phyloP scores from a whole-genome alignment of 192 early-diverging fungal genomes.

The Coemansia sp. region DNA sequence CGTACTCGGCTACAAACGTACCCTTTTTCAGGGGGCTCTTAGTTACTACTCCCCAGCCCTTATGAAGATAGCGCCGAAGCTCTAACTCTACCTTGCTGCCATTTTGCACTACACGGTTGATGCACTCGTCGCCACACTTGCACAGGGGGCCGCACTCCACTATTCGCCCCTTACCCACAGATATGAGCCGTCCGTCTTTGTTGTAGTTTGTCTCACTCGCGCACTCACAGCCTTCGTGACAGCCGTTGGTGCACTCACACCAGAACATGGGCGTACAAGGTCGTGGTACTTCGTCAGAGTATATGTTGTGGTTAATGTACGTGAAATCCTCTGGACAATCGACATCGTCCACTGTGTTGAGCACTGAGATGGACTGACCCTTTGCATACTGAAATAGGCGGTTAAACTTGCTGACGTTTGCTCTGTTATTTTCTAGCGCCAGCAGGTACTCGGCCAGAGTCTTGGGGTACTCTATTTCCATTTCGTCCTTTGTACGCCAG shows the following conservation, averaged over 20 bases:
- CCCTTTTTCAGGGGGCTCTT: slow-evolving; percentile 40
- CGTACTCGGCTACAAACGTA: slow-evolving; percentile 96
- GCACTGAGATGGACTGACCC: slow-evolving; percentile 23
- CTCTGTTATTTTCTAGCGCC: slow-evolving; percentile 19
- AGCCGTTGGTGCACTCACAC: slow-evolving; percentile 40
- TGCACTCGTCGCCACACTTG: slow-evolving; percentile 36
- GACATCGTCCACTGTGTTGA: slow-evolving; percentile 44
- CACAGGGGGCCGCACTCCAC: slow-evolving; percentile 51
- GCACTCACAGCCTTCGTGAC: slow-evolving; percentile 26
- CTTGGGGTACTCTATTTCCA: background rate
- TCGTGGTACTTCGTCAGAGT: slow-evolving; percentile 44
- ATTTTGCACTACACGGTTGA: slow-evolving; percentile 47
- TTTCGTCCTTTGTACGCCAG: background rate
- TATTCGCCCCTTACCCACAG: slow-evolving; percentile 12
- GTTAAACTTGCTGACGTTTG: slow-evolving; percentile 38
- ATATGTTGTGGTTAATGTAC: slow-evolving; percentile 46
- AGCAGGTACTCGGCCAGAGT: slow-evolving; percentile 15
- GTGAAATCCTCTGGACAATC: slow-evolving; percentile 37
- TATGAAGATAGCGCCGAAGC: slow-evolving; percentile 41
- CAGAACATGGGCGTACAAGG: slow-evolving; percentile 39
- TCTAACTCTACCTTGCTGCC: slow-evolving; percentile 37
- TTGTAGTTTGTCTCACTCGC: slow-evolving; percentile 39
- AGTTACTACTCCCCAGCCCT: slow-evolving; percentile 57
- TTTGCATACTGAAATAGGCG: slow-evolving; percentile 22
- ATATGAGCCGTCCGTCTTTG: slow-evolving; percentile 27